Conservation (phyloP, 768 basidiomycete species). For the Hypholoma fasciculare region DNA sequence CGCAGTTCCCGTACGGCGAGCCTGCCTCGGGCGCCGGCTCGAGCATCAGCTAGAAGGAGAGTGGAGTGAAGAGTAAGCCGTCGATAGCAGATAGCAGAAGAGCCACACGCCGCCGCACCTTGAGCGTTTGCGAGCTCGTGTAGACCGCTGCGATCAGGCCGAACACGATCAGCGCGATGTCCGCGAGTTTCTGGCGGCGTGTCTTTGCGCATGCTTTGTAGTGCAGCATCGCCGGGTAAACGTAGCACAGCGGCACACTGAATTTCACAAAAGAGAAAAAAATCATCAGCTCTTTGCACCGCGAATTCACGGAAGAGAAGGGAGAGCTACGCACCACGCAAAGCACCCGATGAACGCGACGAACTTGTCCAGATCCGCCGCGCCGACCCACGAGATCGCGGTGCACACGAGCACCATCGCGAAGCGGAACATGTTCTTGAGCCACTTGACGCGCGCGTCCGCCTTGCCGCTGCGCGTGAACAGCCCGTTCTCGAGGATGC, state of each 20-base stretch:
- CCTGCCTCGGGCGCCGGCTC: slow-evolving; percentile 40
- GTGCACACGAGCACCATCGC: slow-evolving; percentile 77
- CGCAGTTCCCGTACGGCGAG: slow-evolving; percentile 36
- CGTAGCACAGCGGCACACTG: slow-evolving; percentile 91
- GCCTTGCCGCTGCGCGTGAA: slow-evolving; percentile 88
- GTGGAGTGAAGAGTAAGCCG: neutral
- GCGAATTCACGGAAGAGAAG: no score
- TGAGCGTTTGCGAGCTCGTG: slow-evolving; percentile 79
- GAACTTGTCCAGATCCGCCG: slow-evolving; percentile 92
- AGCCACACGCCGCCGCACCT: slow-evolving; percentile 40
- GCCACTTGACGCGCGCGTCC: slow-evolving; percentile 86
- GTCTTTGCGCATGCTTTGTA: slow-evolving; percentile 84
- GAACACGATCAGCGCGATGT: slow-evolving; percentile 76
- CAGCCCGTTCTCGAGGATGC: slow-evolving; percentile 95
- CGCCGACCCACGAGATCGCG: slow-evolving; percentile 79
- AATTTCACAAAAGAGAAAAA: no score
- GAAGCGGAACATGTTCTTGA: slow-evolving; percentile 90
- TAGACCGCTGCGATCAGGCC: slow-evolving; percentile 72
- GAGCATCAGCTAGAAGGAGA: slow-evolving; percentile 54
- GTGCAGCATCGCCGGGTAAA: slow-evolving; percentile 93
- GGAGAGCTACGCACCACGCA: slow-evolving; percentile 80
- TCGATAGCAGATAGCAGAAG: neutral
- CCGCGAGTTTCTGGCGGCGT: slow-evolving; percentile 58
- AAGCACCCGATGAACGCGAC: slow-evolving; percentile 92
- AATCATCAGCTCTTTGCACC: no score